Evolutionary conservation across 352 stramenopile species (phyloP), one percentile per base, ranked within the genome.

Genomic region (Phytophthora pinifolia): DNA sequence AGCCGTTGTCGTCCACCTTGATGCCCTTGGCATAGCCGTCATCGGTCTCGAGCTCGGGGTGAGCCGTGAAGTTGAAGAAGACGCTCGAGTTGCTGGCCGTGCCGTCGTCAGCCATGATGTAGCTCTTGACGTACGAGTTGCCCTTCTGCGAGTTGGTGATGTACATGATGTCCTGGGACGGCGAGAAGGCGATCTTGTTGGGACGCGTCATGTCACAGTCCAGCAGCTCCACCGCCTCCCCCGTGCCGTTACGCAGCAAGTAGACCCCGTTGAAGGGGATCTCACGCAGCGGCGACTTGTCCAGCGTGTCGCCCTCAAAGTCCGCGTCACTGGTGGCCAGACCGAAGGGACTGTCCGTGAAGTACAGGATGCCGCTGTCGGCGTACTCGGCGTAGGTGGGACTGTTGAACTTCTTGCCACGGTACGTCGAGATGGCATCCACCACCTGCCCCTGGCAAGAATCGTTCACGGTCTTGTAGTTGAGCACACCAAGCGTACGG

Each of bases 111-210:
- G 71, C 62, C 57, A 92, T 54, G 45, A 67, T 45, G 53, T 83
- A 92, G 49, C 76, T 64, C 65, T 92, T 92, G 17, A 92, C 62
- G 62, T 90, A 92, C 48, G 82, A 84, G 64, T 90, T 82, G 54
- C 66, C 67, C 62, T 76, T 84, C 55, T 83, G 77, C 50, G 82
- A 86, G 70, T 92, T 92, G 22, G 74, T 87, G 47, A 90, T 74
- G 67, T 92, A 92, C 75, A 92, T 86, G 35, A 76, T 57, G 54
- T 89, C 74, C 38, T 88, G 65, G 29, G 76, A 52, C 7, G 82
- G 79, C 15, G 79, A 88, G 52, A 92, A 90, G 15, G 82, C 82
- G 33, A 92, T 89, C 65, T 89, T 89, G 67, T 89, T 89, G n/a
- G 82, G 82, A 9, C 82, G 79, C 35, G 81, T 81, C 78, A 92